Evolutionary conservation across 768 basidiomycete species (phyloP).

Genomic region (Asterophora parasitica): DNA sequence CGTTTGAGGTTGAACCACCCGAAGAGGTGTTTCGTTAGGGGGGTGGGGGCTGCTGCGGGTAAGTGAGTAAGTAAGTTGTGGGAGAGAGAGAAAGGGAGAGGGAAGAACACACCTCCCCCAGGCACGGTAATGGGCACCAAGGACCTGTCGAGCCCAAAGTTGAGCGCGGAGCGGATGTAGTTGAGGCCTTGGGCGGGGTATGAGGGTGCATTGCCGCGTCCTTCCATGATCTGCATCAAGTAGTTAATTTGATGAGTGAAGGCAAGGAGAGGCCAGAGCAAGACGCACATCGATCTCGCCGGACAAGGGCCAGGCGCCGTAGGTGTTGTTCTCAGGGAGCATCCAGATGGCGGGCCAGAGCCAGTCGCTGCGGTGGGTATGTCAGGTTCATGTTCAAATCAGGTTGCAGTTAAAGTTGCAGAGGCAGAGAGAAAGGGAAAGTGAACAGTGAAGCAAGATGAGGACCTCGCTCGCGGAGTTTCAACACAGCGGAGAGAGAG

Average conservation of each 20-base stretch:
- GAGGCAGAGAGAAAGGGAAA: too few relatives aligned
- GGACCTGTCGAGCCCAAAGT: constrained; percentile 51
- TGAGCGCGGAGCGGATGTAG: constrained; percentile 55
- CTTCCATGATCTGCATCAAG: constrained; percentile 51
- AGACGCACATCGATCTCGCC: constrained; percentile 49
- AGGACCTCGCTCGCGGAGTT: too few relatives aligned
- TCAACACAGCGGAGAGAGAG: too few relatives aligned
- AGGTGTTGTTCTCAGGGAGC: constrained; percentile 58
- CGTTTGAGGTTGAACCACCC: constrained; percentile 56
- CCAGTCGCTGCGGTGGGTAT: constrained; percentile 47
- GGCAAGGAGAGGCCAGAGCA: too few relatives aligned
- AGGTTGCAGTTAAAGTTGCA: background rate
- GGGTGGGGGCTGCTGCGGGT: background rate
- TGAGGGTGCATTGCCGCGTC: constrained; percentile 54
- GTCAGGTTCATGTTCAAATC: too few relatives aligned
- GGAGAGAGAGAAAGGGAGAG: constrained; percentile 24
- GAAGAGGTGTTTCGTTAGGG: constrained; percentile 17
- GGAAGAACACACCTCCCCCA: constrained; percentile 1
- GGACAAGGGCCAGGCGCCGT: constrained; percentile 59
- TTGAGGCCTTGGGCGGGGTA: constrained; percentile 56
- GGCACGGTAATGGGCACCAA: constrained; percentile 11
- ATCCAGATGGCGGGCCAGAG: constrained; percentile 77
- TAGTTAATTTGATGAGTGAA: constrained; percentile 25
- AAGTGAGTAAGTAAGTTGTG: background rate
- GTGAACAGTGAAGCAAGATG: too few relatives aligned